These are phyloP conservation scores for Linum tenue DNA, from an alignment of 345 rosid species.

Conservation along the genomic window DNA sequence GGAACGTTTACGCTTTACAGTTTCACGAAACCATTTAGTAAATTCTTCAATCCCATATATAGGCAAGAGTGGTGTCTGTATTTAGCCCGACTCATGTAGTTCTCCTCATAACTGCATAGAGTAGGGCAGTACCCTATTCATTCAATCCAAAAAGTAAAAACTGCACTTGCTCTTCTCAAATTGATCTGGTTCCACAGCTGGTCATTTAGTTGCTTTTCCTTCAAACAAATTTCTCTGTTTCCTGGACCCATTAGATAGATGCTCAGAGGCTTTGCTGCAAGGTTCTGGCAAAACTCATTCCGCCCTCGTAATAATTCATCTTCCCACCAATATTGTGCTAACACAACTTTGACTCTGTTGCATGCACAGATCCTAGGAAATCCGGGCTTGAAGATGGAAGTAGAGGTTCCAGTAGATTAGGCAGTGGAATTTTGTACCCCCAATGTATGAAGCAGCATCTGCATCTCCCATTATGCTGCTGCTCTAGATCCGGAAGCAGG, in stretches of 20 bases:
- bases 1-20: background rate
- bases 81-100: background rate
- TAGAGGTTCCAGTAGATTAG: constrained; percentile 76
- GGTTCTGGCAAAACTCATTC: background rate
- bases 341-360: background rate
- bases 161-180: too few species aligned
- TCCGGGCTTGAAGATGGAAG: constrained; percentile 57
- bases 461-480: background rate
- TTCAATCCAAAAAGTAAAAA: too few species aligned
- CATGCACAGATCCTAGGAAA: constrained; percentile 52
- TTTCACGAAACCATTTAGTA: background rate
- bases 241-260: too few species aligned
- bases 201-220: background rate
- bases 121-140: too few species aligned
- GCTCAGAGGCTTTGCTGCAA: background rate
- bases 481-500: background rate
- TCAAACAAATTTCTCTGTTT: background rate
- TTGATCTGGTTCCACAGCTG: background rate
- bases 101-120: too few species aligned
- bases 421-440: background rate
- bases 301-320: background rate
- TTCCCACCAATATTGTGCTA: background rate
- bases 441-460: background rate
- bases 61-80: background rate
- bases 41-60: too few species aligned